Base-by-base conservation (phyloP, 1,284 basidiomycete species). In the Puccinia triticina region DNA sequence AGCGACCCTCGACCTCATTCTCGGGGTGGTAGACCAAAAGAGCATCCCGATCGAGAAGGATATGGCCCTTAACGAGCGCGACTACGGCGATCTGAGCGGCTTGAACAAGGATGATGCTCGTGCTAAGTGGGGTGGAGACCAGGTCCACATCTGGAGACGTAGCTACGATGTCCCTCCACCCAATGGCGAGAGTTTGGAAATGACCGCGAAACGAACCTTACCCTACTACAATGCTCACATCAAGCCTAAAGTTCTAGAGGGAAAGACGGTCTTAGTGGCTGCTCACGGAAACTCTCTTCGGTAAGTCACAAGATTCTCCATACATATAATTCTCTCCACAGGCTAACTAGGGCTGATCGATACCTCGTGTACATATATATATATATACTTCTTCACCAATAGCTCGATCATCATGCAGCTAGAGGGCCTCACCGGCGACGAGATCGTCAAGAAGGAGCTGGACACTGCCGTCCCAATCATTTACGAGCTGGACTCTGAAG, bases 51-150 rank as follows among this genome's bases (percentile, higher is more conserved):
- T 85, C 59, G 83, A 84, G 84, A 87, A 87, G 85, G 86, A 88
- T 83, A 86, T 88, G 85, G 88, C 87, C 2, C 84, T 88, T 74
- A 88, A 88, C 85, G 88, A 88, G 86, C 86, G 88, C 23, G 87
- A 88, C 85, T 88, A 88, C 81, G 83, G 83, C 3, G 83, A 83
- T 23, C 75, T 83, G 57, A 83, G 82, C 46, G 83, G 83, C 40
- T 53, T 83, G 32, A 83, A 83, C 43, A 83, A 83, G 59, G 82
- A 80, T 67, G 86, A 87, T 57, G 88, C 88, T 40, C 84, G 88
- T 64, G 86, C 87, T 84, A 88, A 88, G 85, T 88, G 85, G 83
- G 88, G 88, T 59, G 88, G 88, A 82, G 88, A 88, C 48, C 88
- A 88, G 84, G 88, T 88, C 40, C 88, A 88, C 86, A 87, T 88